Conservation (phyloP, 2,329 filamentous ascomycete species). For the Scedosporium apiospermum region DNA sequence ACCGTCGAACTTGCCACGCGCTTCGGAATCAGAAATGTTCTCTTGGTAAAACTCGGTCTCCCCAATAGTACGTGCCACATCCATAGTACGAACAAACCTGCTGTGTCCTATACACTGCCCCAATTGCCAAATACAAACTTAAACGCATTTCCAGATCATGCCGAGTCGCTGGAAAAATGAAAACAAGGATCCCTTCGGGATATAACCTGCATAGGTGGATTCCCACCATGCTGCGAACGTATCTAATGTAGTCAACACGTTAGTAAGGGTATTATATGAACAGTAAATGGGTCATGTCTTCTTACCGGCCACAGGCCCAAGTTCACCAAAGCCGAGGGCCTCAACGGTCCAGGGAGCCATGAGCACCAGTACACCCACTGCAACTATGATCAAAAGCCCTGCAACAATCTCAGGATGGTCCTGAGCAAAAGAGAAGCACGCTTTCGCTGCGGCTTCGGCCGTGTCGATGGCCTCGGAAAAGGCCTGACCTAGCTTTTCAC, state of each 20-base stretch:
- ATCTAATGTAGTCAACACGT: neutral
- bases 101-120: no score
- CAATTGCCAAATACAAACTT: no score
- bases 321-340: constrained; percentile 9
- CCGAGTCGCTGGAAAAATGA: constrained; percentile 2
- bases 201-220: constrained; percentile 4
- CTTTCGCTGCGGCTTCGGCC: neutral
- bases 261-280: no score
- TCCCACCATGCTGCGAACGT: constrained; percentile 8
- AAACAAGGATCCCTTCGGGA: constrained; percentile 5
- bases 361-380: constrained; percentile 8
- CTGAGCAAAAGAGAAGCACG: constrained; percentile 3
- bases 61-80: no score
- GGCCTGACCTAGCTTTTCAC: constrained; percentile 7
- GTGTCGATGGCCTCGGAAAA: constrained; percentile 7
- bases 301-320: constrained; percentile 5
- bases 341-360: constrained; percentile 9
- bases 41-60: no score
- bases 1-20: no score
- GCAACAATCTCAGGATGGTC: constrained; percentile 5
- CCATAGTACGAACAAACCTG: no score
- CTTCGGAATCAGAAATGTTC: no score
- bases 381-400: constrained; percentile 5
- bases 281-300: no score
- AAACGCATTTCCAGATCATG: no score